phyloP scores from a whole-genome alignment of 768 basidiomycete genomes.

The Phallus indusiatus region DNA sequence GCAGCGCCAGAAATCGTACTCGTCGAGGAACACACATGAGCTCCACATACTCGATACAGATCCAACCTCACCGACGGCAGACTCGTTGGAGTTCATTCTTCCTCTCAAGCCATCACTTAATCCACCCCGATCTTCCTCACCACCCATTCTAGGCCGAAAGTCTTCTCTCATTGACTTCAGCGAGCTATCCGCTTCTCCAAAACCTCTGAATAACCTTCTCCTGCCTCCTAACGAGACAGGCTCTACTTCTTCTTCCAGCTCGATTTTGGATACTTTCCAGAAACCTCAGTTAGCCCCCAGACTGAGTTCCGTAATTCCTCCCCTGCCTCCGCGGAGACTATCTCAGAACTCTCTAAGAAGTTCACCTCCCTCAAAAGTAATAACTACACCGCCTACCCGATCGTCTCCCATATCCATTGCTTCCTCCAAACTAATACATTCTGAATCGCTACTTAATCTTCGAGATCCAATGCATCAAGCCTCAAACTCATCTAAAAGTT shows the following conservation, averaged over 20 bases:
- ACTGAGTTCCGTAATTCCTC: conserved; percentile 30
- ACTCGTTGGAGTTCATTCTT: conserved; percentile 32
- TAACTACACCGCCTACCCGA: conserved; percentile 24
- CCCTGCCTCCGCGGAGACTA: conserved; percentile 59
- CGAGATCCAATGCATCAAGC: conserved; percentile 47
- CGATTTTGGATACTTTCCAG: not conserved
- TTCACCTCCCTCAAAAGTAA: conserved; percentile 14
- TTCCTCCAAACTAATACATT: conserved; percentile 10
- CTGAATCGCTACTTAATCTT: not conserved
- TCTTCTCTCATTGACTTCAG: conserved; percentile 56
- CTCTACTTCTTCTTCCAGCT: conserved; percentile 1
- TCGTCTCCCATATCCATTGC: conserved; percentile 22
- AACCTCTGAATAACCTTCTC: not conserved
- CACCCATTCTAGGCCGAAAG: conserved; percentile 32
- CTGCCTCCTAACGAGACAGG: not conserved
- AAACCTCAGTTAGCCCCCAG: not conserved
- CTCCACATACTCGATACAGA: conserved; percentile 32
- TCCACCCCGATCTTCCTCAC: conserved; percentile 27
- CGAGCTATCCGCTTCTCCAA: conserved; percentile 6
- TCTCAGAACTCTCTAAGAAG: conserved; percentile 35
- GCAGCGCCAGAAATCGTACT: not conserved
- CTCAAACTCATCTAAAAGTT: conserved; percentile 8
- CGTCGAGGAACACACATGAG: not conserved
- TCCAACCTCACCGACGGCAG: conserved; percentile 40
- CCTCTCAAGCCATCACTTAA: conserved; percentile 23